Base-by-base conservation (phyloP, 192 early-diverging fungal species). In the Backusella tarrabulga region DNA sequence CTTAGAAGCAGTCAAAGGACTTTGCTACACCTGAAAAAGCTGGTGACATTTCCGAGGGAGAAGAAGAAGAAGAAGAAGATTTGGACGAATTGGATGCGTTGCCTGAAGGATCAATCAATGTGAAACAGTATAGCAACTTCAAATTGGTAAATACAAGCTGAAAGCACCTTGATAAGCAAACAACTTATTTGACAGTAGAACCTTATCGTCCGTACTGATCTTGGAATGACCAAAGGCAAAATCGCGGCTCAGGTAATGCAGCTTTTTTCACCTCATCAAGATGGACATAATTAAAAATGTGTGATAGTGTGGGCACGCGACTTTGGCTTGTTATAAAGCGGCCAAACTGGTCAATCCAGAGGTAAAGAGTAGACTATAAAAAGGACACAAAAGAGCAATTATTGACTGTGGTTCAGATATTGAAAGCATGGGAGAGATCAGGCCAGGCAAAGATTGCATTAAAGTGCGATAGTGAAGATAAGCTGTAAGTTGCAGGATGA, bases 211-310 rank as follows among this genome's bases (percentile, higher is more conserved):
- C 90, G 96, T 29, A 94, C 90, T 1, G 97, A 99, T 80, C 84
- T 99, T 34, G 93, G 90, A 38, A 99, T 99, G 97, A 89, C 87
- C 23, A 97, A 97, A 80, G 97, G 97, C 35, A 99, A 99, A 79
- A 89, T 94, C 21, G 96, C 96, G 0, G 96, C 97, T 14, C 97
- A 98, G 77, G 77, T 78, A 78, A 7, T 0, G 12, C 11, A 14
- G 42, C 7, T 40, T 1, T 11, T 40, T 11, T 40, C 8, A 9
- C 38, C 8, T 40, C 2, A 32, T 32, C 32, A 32, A 32, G 32
- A 2, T 32, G 32, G 32, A 32, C 32, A 3, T 32, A 2, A 32
- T 32, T 32, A 32, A 32, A 32, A 32, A 32, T 17, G 6, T 19
- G 6, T 70, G 41, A 68, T 73, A 91, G 86, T 99, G 96, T 81